Evolutionary conservation across 2,329 filamentous ascomycete species (phyloP), one percentile per base, ranked within the genome.

Genomic region (Aspergillus neotritici): DNA sequence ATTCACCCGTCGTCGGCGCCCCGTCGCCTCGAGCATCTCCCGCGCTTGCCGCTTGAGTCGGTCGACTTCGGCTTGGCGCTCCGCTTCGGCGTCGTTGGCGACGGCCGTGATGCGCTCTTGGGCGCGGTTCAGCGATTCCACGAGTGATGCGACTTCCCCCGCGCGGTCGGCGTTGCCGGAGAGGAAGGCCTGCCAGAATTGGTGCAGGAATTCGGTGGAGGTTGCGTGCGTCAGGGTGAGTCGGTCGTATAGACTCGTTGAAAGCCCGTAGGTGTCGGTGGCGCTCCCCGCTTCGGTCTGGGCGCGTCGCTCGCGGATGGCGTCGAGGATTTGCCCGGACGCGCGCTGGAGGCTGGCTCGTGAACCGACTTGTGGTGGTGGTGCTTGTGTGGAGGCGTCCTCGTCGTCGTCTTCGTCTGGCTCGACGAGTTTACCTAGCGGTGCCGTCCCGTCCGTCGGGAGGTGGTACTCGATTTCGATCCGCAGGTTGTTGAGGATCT

Each of bases 151-250:
- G 11, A 96, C 76, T 66, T 98, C 91, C 33, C 76, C 76, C 0
- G 87, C 87, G 29, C 87, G 83, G 47, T 87, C 83, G 1, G 86
- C 71, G 60, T 96, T 87, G 11, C 90, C 91, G 0, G 90, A 96
- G 17, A 94, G 76, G 60, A 94, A 98, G 0, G 90, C 82, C 29
- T 80, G 78, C 91, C 91, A 98, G 71, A 98, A 98, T 64, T 97
- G 94, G 56, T 91, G 87, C n/a, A 98, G 72, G 58, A 97, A 98
- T 61, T 98, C 93, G 31, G 87, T 84, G 0, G 88, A 94, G 0
- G 93, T 98, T 41, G 90, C 90, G 63, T 97, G 89, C 0, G 91
- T 95, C 43, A 86, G 74, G 10, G 72, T 75, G n/a, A 86, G 60
- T 13, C 77, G 77, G 52, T 85, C 81, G 51, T 80, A 82, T 2